Base-by-base conservation (phyloP, 1,284 basidiomycete genomes). In the Ceratobasidium sp. region DNA sequence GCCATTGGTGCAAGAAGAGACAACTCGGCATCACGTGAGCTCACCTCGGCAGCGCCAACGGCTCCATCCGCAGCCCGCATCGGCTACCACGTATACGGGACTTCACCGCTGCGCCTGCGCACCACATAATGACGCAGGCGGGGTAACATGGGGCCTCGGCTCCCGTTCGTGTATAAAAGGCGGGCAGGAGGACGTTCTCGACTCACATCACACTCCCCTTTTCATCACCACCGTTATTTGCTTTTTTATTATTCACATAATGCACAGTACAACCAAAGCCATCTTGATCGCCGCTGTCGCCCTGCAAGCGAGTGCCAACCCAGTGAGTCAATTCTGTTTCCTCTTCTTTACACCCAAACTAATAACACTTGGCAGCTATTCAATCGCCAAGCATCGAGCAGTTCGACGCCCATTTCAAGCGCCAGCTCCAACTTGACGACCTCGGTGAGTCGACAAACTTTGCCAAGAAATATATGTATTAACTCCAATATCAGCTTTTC, bases 1-100 rank as follows among this genome's bases (percentile, higher is more conserved):
- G 90, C 87, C 90, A 92, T 91, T 60, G 74, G 12, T 69, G 18
- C 14, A 21, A 51, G 25, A 38, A 38, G 28, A 23, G 25, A 36
- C 40, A 8, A 18, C n/a, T 16, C 16, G 4, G 40, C 16, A 30
- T 67, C 63, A 53, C 63, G 63, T 67, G 61, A 64, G 60, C 56
- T 59, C 38, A 38, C 25, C 38, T 42, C 56, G 38, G 38, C 21
- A n/a, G 56, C 56, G 56, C 11, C 56, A 7, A 21, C 33, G 14
- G 6, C 56, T n/a, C 38, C 30, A 33, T 36, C 51, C 38, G 56
- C 56, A 42, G 56, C 23, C n/a, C n/a, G n/a, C 56, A 23, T 56
- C 51, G 63, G 63, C 51, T 25, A n/a, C 49, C 33, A 49, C 7
- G 49, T 53, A 33, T 16, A 28, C 51, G 25, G 38, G 30, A 64